Conservation (phyloP, 805 yeast genomes). For the Lipomyces starkeyi region DNA sequence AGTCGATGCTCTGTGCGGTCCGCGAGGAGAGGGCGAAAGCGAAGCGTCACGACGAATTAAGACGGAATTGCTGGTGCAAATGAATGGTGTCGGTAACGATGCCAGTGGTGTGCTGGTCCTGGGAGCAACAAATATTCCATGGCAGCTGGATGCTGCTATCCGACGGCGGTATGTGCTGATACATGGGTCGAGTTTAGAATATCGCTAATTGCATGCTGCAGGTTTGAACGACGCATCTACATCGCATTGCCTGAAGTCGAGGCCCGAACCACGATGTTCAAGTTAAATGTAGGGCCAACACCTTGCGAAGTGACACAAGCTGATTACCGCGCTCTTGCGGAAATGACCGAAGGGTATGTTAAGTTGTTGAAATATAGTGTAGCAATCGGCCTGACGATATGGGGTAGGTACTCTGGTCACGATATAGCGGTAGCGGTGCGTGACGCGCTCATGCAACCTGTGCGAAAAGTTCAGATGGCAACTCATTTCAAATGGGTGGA, state of each 20-base stretch:
- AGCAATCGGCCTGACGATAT: background rate
- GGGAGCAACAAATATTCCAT: conserved; percentile 98
- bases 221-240: conserved; percentile 89
- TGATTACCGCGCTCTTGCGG: conserved; percentile 80
- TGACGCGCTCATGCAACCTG: conserved; percentile 98
- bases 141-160: conserved; percentile 98
- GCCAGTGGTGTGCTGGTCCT: conserved; percentile 87
- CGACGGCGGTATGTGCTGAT: conserved; percentile 66
- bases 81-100: conserved; percentile 99
- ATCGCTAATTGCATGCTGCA: conserved; percentile 7
- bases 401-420: conserved; percentile 77
- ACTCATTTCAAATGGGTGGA: conserved; percentile 82
- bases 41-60: conserved; percentile 96
- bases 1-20: conserved; percentile 97
- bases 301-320: conserved; percentile 77
- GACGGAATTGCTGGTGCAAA: conserved; percentile 93
- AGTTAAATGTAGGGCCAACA: conserved; percentile 86
- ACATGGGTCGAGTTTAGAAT: background rate
- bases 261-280: conserved; percentile 92
- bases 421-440: conserved; percentile 96
- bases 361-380: background rate
- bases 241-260: conserved; percentile 94
- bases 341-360: conserved; percentile 81
- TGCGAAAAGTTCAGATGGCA: conserved; percentile 91
- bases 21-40: conserved; percentile 96